Conservation (phyloP, 2,329 filamentous ascomycete genomes). For the Aspergillus tamarii region DNA sequence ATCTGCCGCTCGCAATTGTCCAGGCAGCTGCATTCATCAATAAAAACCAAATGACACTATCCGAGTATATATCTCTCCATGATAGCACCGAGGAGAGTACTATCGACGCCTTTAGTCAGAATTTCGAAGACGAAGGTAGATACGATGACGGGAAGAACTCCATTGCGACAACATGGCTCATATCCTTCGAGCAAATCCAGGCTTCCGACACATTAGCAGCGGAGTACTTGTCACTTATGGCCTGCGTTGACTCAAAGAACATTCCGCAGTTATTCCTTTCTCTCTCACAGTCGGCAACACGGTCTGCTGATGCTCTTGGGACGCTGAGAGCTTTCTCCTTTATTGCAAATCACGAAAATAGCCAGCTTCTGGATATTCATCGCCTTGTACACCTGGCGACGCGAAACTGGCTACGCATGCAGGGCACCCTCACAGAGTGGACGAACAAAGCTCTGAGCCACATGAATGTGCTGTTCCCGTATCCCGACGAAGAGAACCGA, state of each 20-base stretch:
- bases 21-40: conserved; percentile 1
- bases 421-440: neutral
- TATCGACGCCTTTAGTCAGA: conserved; percentile 1
- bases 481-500: neutral
- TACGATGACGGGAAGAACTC: neutral
- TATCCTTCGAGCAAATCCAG: conserved; percentile 1
- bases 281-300: neutral
- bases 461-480: neutral
- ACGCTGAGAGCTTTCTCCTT: neutral
- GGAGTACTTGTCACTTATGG: neutral
- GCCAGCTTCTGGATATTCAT: neutral
- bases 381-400: conserved; percentile 4
- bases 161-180: neutral
- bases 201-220: neutral
- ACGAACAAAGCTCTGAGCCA: neutral
- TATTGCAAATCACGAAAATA: neutral
- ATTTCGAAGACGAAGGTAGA: conserved; percentile 5
- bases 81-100: neutral
- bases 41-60: neutral
- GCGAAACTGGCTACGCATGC: neutral
- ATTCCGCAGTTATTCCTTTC: neutral
- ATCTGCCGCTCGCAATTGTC: conserved; percentile 1
- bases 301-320: neutral
- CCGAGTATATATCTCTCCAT: neutral
- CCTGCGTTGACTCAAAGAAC: neutral